Conservation (phyloP, 169 alveolate species). For the Plasmodium vivax region DNA sequence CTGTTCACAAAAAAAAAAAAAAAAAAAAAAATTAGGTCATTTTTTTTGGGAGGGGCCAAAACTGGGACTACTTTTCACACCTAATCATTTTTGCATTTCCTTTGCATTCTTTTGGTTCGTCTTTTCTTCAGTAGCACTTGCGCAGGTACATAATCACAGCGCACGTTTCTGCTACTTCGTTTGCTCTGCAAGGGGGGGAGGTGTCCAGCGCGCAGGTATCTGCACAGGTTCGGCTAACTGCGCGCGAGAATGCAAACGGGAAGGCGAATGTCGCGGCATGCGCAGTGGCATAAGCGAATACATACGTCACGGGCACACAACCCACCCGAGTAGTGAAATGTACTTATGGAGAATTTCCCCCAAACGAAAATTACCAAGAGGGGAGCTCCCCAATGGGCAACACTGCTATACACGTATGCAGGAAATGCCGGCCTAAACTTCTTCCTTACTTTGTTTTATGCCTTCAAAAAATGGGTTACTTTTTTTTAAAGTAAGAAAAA, state of each 20-base stretch:
- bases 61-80: not conserved
- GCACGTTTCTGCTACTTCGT: not conserved
- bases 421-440: not conserved
- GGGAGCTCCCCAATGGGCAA: not conserved
- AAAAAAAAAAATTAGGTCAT: not conserved
- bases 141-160: not conserved
- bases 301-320: not conserved
- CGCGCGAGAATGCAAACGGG: not conserved
- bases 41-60: not conserved
- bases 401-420: not conserved
- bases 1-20: not conserved
- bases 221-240: not conserved
- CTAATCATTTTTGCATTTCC: not conserved
- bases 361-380: not conserved
- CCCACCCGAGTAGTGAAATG: not conserved
- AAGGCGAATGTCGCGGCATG: not conserved
- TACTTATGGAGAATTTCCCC: not conserved
- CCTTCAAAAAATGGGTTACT: constrained; percentile 30
- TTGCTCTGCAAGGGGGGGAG: not conserved
- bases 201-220: not conserved
- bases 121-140: not conserved
- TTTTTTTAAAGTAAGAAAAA: constrained; percentile 71
- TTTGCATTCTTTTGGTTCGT: not conserved
- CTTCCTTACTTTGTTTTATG: constrained; percentile 16
- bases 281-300: not conserved